Conservation (phyloP, 148 eudicot species). For the Silene latifolia region DNA sequence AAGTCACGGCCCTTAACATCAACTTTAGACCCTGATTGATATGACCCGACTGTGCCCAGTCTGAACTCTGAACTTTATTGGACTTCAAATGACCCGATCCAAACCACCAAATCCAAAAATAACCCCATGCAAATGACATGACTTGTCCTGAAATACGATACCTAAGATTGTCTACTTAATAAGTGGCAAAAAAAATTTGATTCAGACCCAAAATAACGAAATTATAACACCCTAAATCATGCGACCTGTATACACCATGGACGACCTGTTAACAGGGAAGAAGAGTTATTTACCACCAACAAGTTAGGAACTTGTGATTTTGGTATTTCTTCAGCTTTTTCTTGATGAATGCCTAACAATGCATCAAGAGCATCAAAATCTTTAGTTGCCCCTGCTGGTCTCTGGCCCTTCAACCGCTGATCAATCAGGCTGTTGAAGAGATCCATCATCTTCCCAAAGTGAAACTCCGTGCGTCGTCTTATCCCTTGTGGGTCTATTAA, state of each 20-base stretch:
- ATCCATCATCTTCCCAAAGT: slow-evolving; percentile 13
- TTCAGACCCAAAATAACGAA: neutral
- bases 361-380: slow-evolving; percentile 11
- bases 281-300: slow-evolving; percentile 10
- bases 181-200: neutral
- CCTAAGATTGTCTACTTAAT: too few relatives aligned
- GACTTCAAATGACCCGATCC: too few relatives aligned
- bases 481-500: slow-evolving; percentile 10
- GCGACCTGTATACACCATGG: too few relatives aligned
- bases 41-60: too few relatives aligned
- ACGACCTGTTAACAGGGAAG: neutral
- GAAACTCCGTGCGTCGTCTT: neutral
- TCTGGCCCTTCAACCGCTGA: slow-evolving; percentile 11
- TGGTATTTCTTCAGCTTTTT: slow-evolving; percentile 12
- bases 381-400: slow-evolving; percentile 4
- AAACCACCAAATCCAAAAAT: too few relatives aligned
- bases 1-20: slow-evolving; percentile 17
- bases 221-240: too few relatives aligned
- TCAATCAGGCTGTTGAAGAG: slow-evolving; percentile 14
- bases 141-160: too few relatives aligned
- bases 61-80: too few relatives aligned
- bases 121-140: too few relatives aligned
- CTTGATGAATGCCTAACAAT: slow-evolving; percentile 14
- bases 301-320: slow-evolving; percentile 5
- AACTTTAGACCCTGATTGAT: neutral